These are phyloP conservation scores for Solanum tacnaense DNA, from an alignment of 257 asterid species.

Conservation along the genomic window DNA sequence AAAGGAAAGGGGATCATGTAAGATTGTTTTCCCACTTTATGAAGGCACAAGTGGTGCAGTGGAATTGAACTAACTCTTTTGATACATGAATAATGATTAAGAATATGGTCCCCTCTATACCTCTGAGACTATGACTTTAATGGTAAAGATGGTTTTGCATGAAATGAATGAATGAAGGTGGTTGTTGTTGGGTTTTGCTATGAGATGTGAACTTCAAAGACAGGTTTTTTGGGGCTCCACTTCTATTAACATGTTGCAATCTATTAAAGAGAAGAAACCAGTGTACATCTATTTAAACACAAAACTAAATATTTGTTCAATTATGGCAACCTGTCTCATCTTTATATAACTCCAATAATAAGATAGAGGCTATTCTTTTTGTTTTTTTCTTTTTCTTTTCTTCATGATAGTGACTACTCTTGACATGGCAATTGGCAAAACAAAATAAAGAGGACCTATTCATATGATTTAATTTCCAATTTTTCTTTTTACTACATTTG, in stretches of 20 bases:
- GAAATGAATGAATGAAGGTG: slow-evolving; percentile 23
- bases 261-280: slow-evolving; percentile 3
- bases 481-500: not conserved
- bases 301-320: not conserved
- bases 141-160: slow-evolving; percentile 25
- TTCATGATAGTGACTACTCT: slow-evolving; percentile 31
- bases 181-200: slow-evolving; percentile 11
- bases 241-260: slow-evolving; percentile 15
- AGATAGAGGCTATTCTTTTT: not conserved
- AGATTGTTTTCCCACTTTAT: not conserved
- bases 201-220: slow-evolving; percentile 12
- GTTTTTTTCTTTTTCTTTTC: not conserved
- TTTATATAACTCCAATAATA: not conserved
- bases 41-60: not conserved
- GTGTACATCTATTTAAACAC: slow-evolving; percentile 5
- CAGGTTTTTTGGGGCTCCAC: slow-evolving; percentile 10
- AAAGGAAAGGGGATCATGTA: not conserved
- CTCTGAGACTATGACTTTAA: slow-evolving; percentile 16
- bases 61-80: not conserved
- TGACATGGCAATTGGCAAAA: slow-evolving; percentile 20
- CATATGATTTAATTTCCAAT: not conserved
- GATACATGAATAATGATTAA: not conserved
- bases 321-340: not conserved
- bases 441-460: slow-evolving; percentile 23
- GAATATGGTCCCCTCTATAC: slow-evolving; percentile 34